Percentiles rank a stretch among this genome's conserved stretches.
Evolutionary conservation across 2,329 filamentous ascomycete species (phyloP).

Genomic region (Fusarium kyushuense): DNA sequence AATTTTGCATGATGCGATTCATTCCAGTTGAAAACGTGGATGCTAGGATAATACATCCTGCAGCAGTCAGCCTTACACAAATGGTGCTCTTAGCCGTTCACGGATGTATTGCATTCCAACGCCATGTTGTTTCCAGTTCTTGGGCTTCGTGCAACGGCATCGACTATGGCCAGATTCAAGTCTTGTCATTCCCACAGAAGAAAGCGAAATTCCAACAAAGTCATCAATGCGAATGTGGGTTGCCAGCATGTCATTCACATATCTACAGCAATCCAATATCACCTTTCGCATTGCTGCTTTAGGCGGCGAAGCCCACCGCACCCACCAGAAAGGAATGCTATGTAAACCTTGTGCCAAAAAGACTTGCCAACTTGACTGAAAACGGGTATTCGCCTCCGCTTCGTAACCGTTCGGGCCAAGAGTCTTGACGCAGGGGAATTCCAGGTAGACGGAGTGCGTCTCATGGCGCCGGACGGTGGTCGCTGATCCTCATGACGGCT

Average conservation of each 20-base stretch:
- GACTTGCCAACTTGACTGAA: neutral
- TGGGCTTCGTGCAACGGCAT: neutral
- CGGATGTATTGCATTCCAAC: conserved; percentile 13
- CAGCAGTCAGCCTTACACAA: neutral
- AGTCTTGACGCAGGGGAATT: conserved; percentile 22
- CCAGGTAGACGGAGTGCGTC: conserved; percentile 17
- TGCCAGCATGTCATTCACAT: conserved; percentile 18
- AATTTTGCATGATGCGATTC: neutral
- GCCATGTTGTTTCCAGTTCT: neutral
- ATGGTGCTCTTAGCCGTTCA: conserved; percentile 3
- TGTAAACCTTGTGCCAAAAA: conserved; percentile 2
- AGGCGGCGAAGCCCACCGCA: neutral
- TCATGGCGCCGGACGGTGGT: neutral
- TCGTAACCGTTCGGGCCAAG: conserved; percentile 9
- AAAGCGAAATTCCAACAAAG: neutral
- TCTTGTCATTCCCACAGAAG: no score
- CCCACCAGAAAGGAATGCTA: conserved; percentile 20
- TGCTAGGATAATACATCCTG: neutral
- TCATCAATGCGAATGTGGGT: neutral
- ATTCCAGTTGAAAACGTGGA: neutral
- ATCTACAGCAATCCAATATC: conserved; percentile 2
- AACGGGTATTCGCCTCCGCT: neutral
- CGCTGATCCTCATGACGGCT: neutral
- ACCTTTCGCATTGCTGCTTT: conserved; percentile 1
- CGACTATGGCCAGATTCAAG: neutral